These are phyloP conservation scores for Talaromyces trachyspermus DNA, from an alignment of 495 filamentous ascomycete genomes.

Conservation along the genomic window DNA sequence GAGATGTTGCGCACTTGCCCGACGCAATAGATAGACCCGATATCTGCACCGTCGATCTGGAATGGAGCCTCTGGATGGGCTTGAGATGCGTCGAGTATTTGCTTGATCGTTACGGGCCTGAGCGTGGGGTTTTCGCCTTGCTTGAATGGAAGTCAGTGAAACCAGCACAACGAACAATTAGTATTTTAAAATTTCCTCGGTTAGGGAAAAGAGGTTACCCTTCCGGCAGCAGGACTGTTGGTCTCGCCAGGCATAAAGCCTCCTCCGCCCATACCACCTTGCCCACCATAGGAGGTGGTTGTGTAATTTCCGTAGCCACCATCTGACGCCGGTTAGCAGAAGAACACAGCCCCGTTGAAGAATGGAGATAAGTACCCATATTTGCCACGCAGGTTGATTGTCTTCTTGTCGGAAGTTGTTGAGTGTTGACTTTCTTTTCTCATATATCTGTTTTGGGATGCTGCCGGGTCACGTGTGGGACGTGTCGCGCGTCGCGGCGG, in stretches of 20 bases:
- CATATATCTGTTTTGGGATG: constrained; percentile 22
- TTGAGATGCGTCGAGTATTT: constrained; percentile 73
- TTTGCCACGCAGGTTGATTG: too few relatives aligned
- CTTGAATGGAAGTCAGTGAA: constrained; percentile 24
- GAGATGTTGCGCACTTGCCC: constrained; percentile 84
- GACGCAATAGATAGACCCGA: constrained; percentile 63
- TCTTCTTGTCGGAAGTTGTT: too few relatives aligned
- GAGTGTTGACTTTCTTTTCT: constrained; percentile 1
- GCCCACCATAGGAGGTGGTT: constrained; percentile 50
- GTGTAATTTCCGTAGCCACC: constrained; percentile 30
- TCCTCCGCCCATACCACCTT: constrained; percentile 54
- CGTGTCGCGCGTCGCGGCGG: constrained; percentile 31
- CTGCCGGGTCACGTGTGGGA: constrained; percentile 20
- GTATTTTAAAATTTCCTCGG: not conserved
- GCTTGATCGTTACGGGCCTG: constrained; percentile 89
- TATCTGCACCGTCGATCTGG: constrained; percentile 67
- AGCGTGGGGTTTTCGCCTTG: constrained; percentile 64
- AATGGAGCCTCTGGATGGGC: constrained; percentile 66
- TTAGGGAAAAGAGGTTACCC: constrained; percentile 16
- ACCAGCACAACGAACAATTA: not conserved
- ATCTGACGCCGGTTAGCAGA: constrained; percentile 2
- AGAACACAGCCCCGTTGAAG: too few relatives aligned
- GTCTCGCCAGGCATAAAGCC: constrained; percentile 55
- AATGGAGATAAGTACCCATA: too few relatives aligned
- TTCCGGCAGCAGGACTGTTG: constrained; percentile 40